Evolutionary conservation across 106 monocot genomes (phyloP), one percentile per base, ranked within the genome.

Genomic region (Apostasia ramifera): DNA sequence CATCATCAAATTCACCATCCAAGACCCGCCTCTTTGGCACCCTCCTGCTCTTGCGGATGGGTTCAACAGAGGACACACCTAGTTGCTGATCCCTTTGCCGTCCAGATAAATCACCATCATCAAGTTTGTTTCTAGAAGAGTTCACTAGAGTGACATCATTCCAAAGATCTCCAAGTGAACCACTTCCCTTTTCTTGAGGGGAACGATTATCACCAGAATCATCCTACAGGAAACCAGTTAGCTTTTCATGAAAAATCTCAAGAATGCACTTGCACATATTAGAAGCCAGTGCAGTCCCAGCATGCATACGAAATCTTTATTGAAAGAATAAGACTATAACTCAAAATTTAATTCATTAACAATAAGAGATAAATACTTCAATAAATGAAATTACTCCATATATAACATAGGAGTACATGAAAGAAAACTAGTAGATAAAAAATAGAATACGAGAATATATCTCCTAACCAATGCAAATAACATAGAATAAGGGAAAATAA

Each of bases 21-120:
- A 83, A 57, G 41, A 81, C 76, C 46, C 81, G 78, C 66, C 66
- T 88, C 63, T 84, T 83, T 0, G 84, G 88, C 12, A 84, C 78
- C 55, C 83, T 75, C 57, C 78, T 88, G 73, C 88, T 84, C 62
- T 88, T 84, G 1, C 83, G 81, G 70, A 79, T 54, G 53, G 82
- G 74, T 62, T 89, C 85, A 66, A 46, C 62, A 51, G 50, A 58
- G 26, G 66, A 44, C 2, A 57, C 65, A 65, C 46, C 65, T 65
- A 43, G 65, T 14, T 48, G n/a, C 13, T 65, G 65, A 48, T 47
- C 65, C 70, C 26, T 41, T 61, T 68, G 51, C 56, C 62, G 57
- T 40, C 47, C 61, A 56, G 61, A 56, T 6, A 66, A 12, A 8
- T 39, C 73, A 8, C 14, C 57, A 13, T 71, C 70, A 40, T 47